Base-by-base conservation (phyloP, 2,329 filamentous ascomycete species). In the Pseudomassariella vexata region DNA sequence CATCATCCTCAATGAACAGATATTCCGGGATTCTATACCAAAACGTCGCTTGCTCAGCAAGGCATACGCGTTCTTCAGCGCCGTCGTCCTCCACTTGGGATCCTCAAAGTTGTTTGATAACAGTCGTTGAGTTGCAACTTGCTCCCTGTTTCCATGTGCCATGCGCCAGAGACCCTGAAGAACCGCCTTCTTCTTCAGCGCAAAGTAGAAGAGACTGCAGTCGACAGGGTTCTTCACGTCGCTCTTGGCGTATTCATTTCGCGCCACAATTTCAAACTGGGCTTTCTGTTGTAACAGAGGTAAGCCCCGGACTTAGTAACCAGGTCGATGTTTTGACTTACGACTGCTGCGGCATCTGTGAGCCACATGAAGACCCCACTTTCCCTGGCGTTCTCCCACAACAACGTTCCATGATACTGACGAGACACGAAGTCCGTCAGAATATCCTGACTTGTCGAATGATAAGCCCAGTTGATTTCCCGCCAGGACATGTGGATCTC, bases 331-430 rank as follows among this genome's bases (percentile, higher is more conserved):
- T n/a, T n/a, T n/a, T 5, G 19, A 56, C 79, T 57, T 68, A 92
- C 86, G 53, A 96, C 65, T 15, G 87, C 79, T 34, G 72, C 74
- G 12, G 70, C 59, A 55, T 95, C 89, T 1, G 79, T 76, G 41
- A 98, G 70, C 90, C 92, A 98, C 79, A 95, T 90, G 52, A 95
- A 95, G 34, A 96, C 71, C 9, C 92, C 92, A 44, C 83, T 86
- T 52, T 94, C 83, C 28, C 83, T 73, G 2, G 90, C 92, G 47
- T 89, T 74, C 41, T 83, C 75, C 92, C 92, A 98, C 6, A 82
- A 64, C 63, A 96, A 70, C 37, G 76, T 81, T 1, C 82, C 82
- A 41, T 88, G 82, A 46, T 83, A 88, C 48, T 94, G 86, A 14
- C 76, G 69, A 9, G 80, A 79, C 8, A 95, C 82, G 46, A 95